Conservation (phyloP, 1,284 basidiomycete genomes). For the Trichosporon faecale region DNA sequence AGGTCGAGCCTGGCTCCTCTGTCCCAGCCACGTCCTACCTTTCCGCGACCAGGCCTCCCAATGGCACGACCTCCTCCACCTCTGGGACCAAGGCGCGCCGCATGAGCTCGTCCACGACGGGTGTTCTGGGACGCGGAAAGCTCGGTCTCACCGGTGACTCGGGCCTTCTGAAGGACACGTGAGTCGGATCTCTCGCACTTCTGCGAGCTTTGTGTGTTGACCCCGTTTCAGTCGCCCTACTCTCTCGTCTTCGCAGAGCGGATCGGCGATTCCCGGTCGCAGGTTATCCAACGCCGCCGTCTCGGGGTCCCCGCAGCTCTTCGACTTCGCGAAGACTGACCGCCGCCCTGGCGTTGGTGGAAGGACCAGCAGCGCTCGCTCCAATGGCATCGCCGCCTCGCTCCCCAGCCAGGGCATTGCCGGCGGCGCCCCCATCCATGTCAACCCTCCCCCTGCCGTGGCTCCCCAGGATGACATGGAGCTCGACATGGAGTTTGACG, state of each 20-base stretch:
- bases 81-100: constrained; percentile 31
- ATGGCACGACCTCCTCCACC: constrained; percentile 9
- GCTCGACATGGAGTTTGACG: constrained; percentile 46
- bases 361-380: constrained; percentile 15
- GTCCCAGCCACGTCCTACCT: constrained; percentile 41
- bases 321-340: constrained; percentile 50
- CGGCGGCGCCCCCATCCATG: constrained; percentile 15
- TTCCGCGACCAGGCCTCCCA: constrained; percentile 37
- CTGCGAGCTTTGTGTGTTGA: not conserved
- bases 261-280: constrained; percentile 33
- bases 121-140: constrained; percentile 47
- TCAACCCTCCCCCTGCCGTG: constrained; percentile 19
- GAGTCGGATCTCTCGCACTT: constrained; percentile 18
- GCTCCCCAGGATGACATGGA: constrained; percentile 41
- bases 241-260: constrained; percentile 27
- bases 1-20: constrained; percentile 32
- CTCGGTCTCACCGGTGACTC: constrained; percentile 40
- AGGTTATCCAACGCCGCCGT: constrained; percentile 29
- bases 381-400: constrained; percentile 35
- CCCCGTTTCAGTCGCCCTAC: constrained; percentile 24
- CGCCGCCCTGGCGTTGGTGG: constrained; percentile 25
- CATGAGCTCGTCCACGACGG: constrained; percentile 49
- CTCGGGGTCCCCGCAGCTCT: constrained; percentile 38
- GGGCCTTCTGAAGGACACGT: constrained; percentile 34
- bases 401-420: constrained; percentile 31